Evolutionary conservation across 2,329 filamentous ascomycete genomes (phyloP), one percentile per base, ranked within the genome.

Genomic region (Phialophora macrospora): DNA sequence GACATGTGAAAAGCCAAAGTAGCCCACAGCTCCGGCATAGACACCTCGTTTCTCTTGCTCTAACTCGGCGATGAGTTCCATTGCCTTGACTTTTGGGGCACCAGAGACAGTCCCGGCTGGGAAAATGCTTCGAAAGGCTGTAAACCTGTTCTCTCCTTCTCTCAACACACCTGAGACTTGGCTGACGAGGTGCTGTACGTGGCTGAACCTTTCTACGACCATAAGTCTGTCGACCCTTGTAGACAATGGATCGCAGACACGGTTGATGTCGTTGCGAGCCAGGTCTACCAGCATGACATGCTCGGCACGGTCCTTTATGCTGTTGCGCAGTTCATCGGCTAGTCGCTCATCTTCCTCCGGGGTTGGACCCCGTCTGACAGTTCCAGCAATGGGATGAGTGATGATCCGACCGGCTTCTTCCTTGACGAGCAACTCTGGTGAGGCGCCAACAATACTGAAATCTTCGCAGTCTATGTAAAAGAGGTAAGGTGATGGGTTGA

Each of bases 211-310:
- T 79, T 96, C 91, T 12, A 96, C 92, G 2, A 92, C 91, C 94
- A 98, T 97, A 69, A 98, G 82, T 60, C 92, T 87, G 82, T 99
- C 95, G 28, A 98, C 95, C 67, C 91, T 88, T 32, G 94, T 97
- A 30, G 91, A 92, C 44, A 89, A 83, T 20, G 95, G 95, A 79
- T 97, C 93, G 78, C 92, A 96, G 24, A 99, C 92, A 56, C 95
- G 89, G 81, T 97, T 98, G 72, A 99, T 88, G 78, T 99, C 95
- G 83, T 99, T 98, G 65, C 95, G 88, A 12, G 95, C 95, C 63
- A 98, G 84, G 77, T 99, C 94, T 55, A 98, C 95, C 72, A 99
- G 83, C 95, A 99, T 99, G 74, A 98, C 93, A 81, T 98, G 93
- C 80, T 96, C 92, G 58, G 92, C 92, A 60, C 92, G 88, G 81